phyloP scores from a whole-genome alignment of 345 rosid species.

The Boechera stricta region DNA sequence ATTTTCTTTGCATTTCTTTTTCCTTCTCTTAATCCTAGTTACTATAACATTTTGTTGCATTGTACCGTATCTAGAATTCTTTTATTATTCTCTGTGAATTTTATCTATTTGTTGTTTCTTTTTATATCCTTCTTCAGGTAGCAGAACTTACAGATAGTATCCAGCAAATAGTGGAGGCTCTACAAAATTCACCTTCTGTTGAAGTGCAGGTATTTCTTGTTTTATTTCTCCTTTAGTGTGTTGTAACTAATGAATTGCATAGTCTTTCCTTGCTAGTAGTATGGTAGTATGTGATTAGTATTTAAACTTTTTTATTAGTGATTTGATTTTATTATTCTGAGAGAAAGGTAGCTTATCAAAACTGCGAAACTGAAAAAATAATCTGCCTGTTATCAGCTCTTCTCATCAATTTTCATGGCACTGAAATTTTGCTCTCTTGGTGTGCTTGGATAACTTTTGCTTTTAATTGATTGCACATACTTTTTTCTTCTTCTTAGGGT shows the following conservation, averaged over 20 bases:
- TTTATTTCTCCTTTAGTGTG: neutral
- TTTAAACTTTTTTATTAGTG: neutral
- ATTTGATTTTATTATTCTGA: neutral
- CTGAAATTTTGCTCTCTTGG: neutral
- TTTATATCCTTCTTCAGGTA: conserved; percentile 55
- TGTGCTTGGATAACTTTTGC: conserved; percentile 9
- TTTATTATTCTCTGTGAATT: conserved; percentile 23
- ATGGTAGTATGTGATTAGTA: neutral
- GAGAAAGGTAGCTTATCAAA: no score
- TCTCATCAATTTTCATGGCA: neutral
- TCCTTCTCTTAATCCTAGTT: conserved; percentile 20
- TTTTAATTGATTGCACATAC: conserved; percentile 2
- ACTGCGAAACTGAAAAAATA: neutral
- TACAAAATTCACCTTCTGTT: conserved; percentile 63
- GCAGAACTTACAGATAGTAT: conserved; percentile 63
- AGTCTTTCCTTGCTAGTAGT: conserved; percentile 6
- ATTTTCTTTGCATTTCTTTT: conserved; percentile 1
- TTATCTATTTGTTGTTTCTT: conserved; percentile 26
- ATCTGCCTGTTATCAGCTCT: neutral
- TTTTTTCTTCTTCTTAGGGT: conserved; percentile 53
- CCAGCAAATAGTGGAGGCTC: conserved; percentile 68
- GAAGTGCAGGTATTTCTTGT: conserved; percentile 75
- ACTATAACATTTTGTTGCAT: conserved; percentile 5
- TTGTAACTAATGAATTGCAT: neutral
- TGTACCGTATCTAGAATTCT: neutral